phyloP scores from a whole-genome alignment of 805 yeast species.

The Metschnikowia gelsemii region DNA sequence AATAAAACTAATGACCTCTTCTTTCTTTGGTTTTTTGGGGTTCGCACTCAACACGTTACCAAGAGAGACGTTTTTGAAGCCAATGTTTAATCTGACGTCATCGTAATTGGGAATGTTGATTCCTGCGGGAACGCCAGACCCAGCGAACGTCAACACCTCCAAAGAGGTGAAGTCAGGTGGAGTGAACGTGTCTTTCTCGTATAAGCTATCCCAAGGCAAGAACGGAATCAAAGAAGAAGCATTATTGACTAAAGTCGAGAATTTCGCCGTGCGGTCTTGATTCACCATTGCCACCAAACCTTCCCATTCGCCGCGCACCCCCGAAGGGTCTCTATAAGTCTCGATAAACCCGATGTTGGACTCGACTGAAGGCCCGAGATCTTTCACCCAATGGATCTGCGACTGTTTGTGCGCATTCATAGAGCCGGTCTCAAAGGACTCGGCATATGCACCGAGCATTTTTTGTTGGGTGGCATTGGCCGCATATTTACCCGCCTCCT shows the following conservation, averaged over 20 bases:
- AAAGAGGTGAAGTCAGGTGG: constrained; percentile 92
- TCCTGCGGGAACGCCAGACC: constrained; percentile 90
- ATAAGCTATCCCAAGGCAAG: constrained; percentile 76
- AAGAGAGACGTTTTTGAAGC: constrained; percentile 85
- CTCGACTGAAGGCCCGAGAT: constrained; percentile 66
- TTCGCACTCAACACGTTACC: constrained; percentile 80
- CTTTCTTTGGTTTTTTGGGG: constrained; percentile 60
- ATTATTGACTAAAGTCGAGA: constrained; percentile 61
- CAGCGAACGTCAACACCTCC: constrained; percentile 86
- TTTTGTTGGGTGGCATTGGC: constrained; percentile 71
- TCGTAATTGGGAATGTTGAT: constrained; percentile 92
- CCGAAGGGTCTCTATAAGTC: constrained; percentile 89
- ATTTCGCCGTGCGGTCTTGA: constrained; percentile 80
- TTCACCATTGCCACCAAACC: constrained; percentile 88
- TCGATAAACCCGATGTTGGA: constrained; percentile 89
- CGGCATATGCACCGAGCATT: constrained; percentile 65
- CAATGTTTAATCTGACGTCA: constrained; percentile 77
- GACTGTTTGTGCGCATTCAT: constrained; percentile 83
- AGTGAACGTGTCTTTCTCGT: constrained; percentile 80
- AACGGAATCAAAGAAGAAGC: constrained; percentile 64
- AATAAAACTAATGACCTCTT: constrained; percentile 68
- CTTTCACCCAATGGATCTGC: constrained; percentile 86
- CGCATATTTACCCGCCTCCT: constrained; percentile 56
- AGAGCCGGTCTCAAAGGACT: constrained; percentile 76
- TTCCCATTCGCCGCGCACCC: constrained; percentile 93